Evolutionary conservation across 352 stramenopile genomes (phyloP).

Genomic region (Globisporangium recalcitrans): DNA sequence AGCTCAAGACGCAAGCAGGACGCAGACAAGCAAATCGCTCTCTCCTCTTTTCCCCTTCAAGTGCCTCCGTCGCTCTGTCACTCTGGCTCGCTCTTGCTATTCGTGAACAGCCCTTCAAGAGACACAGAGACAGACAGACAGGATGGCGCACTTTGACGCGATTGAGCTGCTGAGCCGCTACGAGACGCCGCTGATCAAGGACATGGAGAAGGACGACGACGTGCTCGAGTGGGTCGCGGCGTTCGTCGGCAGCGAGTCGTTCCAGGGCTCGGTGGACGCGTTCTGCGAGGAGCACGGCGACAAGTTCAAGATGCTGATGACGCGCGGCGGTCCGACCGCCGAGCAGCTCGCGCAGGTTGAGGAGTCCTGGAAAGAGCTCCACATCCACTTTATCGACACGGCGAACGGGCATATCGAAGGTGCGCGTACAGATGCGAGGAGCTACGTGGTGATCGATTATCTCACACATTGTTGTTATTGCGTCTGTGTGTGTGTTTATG

Average conservation of each 20-base stretch:
- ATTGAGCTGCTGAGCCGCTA: slow-evolving; percentile 77
- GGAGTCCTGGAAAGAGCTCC: slow-evolving; percentile 57
- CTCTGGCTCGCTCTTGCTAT: background rate
- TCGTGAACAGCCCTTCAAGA: background rate
- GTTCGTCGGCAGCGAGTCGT: slow-evolving; percentile 64
- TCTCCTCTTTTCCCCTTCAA: background rate
- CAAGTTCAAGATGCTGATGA: slow-evolving; percentile 60
- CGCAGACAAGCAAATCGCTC: background rate
- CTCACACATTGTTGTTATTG: background rate
- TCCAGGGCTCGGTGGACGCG: slow-evolving; percentile 54
- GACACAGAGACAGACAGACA: background rate
- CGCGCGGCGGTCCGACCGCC: slow-evolving; percentile 50
- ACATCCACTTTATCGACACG: slow-evolving; percentile 64
- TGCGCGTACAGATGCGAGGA: background rate
- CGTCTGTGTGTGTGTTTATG: background rate
- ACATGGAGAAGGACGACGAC: slow-evolving; percentile 77
- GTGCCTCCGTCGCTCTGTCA: no score
- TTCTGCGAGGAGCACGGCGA: slow-evolving; percentile 59
- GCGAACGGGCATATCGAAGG: slow-evolving; percentile 64
- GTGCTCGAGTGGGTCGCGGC: slow-evolving; percentile 79
- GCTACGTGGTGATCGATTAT: background rate
- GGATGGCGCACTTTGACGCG: slow-evolving; percentile 55
- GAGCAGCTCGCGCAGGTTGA: slow-evolving; percentile 62
- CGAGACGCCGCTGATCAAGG: slow-evolving; percentile 74
- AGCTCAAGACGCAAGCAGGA: background rate